Evolutionary conservation across 2,329 filamentous ascomycete species (phyloP).

Genomic region (Tolypocladium sp.): DNA sequence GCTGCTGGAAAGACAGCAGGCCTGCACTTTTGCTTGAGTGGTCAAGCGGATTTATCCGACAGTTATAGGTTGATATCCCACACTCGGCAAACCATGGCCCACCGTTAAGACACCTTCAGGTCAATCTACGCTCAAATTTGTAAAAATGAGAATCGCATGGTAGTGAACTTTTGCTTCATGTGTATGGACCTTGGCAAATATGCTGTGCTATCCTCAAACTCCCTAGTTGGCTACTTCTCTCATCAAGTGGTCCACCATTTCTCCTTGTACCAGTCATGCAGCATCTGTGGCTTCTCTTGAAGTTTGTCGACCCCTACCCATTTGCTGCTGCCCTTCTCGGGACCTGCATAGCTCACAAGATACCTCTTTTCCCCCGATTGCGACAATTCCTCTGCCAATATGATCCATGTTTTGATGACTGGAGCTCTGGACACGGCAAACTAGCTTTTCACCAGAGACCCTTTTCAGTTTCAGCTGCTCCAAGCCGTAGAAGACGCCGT

Average conservation of each 20-base stretch:
- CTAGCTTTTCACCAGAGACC: background rate
- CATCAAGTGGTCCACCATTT: background rate
- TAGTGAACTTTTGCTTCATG: too few species aligned
- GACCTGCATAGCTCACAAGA: background rate
- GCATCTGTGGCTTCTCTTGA: background rate
- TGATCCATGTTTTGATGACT: background rate
- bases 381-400: background rate
- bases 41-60: too few species aligned
- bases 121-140: background rate
- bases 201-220: too few species aligned
- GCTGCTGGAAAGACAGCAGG: too few species aligned
- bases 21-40: too few species aligned
- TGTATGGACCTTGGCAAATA: too few species aligned
- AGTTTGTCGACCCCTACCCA: background rate
- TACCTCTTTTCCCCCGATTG: background rate
- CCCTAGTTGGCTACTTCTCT: too few species aligned
- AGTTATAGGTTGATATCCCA: too few species aligned
- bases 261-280: background rate
- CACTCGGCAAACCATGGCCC: too few species aligned
- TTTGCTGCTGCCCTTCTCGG: background rate
- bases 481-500: background rate
- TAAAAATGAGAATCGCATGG: background rate
- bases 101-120: too few species aligned
- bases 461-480: background rate
- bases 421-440: background rate